These are phyloP conservation scores for Ogataea nakhonphanomensis DNA, from an alignment of 805 yeast species.

Conservation along the genomic window DNA sequence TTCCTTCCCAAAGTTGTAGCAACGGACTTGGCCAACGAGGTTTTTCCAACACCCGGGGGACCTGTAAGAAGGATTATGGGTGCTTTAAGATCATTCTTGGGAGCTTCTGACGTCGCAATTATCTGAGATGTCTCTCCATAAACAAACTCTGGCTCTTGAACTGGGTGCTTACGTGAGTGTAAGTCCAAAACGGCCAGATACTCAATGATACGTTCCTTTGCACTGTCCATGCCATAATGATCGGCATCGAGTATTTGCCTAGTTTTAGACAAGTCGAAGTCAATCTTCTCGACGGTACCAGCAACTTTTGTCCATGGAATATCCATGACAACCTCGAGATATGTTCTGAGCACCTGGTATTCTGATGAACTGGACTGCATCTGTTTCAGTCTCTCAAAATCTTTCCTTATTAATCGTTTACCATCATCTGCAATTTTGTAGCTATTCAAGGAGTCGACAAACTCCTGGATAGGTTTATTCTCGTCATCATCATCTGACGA, in stretches of 20 bases:
- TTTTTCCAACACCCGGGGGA: constrained; percentile 94
- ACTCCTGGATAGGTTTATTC: constrained; percentile 27
- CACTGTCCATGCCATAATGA: constrained; percentile 72
- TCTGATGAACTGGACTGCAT: constrained; percentile 60
- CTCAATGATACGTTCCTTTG: constrained; percentile 72
- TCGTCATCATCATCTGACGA: constrained; percentile 42
- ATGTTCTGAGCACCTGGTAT: constrained; percentile 59
- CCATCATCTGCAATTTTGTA: constrained; percentile 41
- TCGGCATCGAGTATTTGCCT: constrained; percentile 62
- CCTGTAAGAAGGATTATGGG: constrained; percentile 83
- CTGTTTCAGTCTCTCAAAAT: constrained; percentile 51
- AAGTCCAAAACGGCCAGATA: constrained; percentile 76
- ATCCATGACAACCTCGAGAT: constrained; percentile 62
- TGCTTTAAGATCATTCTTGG: constrained; percentile 33
- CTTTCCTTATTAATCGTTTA: constrained; percentile 39
- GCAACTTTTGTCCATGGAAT: constrained; percentile 49
- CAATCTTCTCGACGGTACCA: constrained; percentile 20
- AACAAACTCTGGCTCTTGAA: constrained; percentile 6
- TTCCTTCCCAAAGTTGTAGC: constrained; percentile 70
- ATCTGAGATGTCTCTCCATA: not conserved
- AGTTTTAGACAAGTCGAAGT: constrained; percentile 52
- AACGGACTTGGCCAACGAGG: constrained; percentile 78
- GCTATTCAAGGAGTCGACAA: constrained; percentile 30
- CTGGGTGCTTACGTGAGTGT: constrained; percentile 28
- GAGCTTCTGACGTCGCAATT: not conserved